phyloP scores from a whole-genome alignment of 257 asterid genomes.

The Fraxinus excelsior region DNA sequence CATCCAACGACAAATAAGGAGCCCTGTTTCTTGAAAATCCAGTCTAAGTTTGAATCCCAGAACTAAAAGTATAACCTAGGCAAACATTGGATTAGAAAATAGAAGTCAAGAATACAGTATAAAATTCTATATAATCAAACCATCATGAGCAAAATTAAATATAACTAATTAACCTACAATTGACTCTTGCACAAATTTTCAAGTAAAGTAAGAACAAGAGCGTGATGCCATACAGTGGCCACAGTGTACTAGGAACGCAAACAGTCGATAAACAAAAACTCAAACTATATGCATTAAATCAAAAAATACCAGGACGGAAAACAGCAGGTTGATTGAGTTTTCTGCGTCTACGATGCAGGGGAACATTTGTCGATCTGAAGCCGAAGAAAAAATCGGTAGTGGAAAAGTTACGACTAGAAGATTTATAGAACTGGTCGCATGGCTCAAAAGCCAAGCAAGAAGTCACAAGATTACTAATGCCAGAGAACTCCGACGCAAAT shows the following conservation, averaged over 20 bases:
- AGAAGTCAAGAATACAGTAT: not conserved
- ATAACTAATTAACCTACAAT: not conserved
- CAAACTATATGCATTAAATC: not conserved
- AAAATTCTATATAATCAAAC: not conserved
- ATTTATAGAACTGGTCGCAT: slow-evolving; percentile 51
- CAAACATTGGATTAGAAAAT: not conserved
- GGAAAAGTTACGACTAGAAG: slow-evolving; percentile 28
- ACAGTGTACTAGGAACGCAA: too few species aligned
- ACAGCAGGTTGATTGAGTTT: slow-evolving; percentile 30
- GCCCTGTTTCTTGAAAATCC: slow-evolving; percentile 3
- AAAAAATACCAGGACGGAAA: slow-evolving; percentile 42
- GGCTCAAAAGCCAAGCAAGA: slow-evolving; percentile 59
- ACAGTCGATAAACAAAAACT: too few species aligned
- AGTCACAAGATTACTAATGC: slow-evolving; percentile 50
- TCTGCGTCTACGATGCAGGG: slow-evolving; percentile 44
- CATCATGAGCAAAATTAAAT: not conserved
- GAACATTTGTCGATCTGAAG: slow-evolving; percentile 43
- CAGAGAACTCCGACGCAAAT: slow-evolving; percentile 38
- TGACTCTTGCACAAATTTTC: not conserved
- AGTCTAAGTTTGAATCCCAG: not conserved
- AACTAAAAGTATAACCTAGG: not conserved
- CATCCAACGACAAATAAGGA: slow-evolving; percentile 4
- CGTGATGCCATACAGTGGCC: not conserved
- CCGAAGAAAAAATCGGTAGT: slow-evolving; percentile 42
- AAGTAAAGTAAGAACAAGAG: slow-evolving; percentile 9